A percentile compares a stretch with the other conserved stretches of the same genome.
phyloP scores from a whole-genome alignment of 306 rosid species.

The Senna tora region DNA sequence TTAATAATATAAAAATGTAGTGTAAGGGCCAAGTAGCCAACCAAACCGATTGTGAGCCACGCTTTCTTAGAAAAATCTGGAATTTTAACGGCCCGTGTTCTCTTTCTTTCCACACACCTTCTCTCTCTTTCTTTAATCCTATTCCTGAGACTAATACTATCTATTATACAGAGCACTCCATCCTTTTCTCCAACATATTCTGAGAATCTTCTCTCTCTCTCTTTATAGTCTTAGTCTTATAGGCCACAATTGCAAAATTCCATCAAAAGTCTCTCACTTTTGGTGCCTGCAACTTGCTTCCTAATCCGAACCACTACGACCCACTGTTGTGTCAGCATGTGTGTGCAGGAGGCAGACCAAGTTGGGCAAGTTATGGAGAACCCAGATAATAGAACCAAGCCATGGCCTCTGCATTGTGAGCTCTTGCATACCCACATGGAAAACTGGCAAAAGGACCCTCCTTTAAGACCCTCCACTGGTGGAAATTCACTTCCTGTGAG shows the following conservation, averaged over 20 bases:
- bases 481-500: slow-evolving; percentile 65
- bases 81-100: slow-evolving; percentile 42
- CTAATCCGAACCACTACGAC: slow-evolving; percentile 39
- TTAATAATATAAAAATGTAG: too few relatives aligned
- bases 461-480: slow-evolving; percentile 43
- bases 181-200: slow-evolving; percentile 52
- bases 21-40: slow-evolving; percentile 33
- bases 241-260: slow-evolving; percentile 18
- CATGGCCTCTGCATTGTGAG: slow-evolving; percentile 74
- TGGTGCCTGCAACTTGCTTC: slow-evolving; percentile 46
- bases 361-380: slow-evolving; percentile 52
- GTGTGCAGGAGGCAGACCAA: slow-evolving; percentile 73
- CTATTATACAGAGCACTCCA: slow-evolving; percentile 32
- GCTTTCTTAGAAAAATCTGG: slow-evolving; percentile 63
- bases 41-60: slow-evolving; percentile 66
- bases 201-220: slow-evolving; percentile 58
- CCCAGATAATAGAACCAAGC: slow-evolving; percentile 44
- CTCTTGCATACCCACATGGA: slow-evolving; percentile 58
- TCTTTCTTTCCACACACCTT: slow-evolving; percentile 27
- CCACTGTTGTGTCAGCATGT: slow-evolving; percentile 57
- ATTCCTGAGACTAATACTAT: slow-evolving; percentile 19
- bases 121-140: slow-evolving; percentile 19
- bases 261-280: slow-evolving; percentile 35
- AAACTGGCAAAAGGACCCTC: slow-evolving; percentile 32
- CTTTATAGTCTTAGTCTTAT: not conserved